Evolutionary conservation across 306 rosid species (phyloP).

Genomic region (Luffa aegyptiaca): DNA sequence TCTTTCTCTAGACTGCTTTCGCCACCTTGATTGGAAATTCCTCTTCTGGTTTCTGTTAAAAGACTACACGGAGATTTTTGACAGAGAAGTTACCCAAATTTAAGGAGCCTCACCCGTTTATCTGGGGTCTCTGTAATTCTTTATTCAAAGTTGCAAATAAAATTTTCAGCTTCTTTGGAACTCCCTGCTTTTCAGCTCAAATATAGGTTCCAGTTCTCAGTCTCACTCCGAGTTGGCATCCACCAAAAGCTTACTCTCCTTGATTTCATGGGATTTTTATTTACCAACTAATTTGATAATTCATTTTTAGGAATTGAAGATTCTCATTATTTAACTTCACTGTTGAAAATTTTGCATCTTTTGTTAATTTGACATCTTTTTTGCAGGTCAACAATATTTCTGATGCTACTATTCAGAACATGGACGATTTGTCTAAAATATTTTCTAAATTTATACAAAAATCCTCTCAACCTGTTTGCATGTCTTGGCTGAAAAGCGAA

Average conservation of each 20-base stretch:
- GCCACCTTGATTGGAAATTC: no score
- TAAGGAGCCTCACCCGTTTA: no score
- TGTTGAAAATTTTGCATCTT: background rate
- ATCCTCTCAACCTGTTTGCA: conserved; percentile 46
- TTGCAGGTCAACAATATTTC: conserved; percentile 57
- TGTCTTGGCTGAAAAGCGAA: conserved; percentile 71
- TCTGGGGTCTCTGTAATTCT: no score
- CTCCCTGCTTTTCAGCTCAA: background rate
- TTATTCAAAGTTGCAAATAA: no score
- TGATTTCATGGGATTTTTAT: background rate
- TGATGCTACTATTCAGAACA: conserved; percentile 23
- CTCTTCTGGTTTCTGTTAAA: no score
- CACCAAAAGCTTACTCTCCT: background rate
- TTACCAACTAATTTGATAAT: background rate
- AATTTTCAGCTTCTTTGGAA: background rate
- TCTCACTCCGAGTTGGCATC: background rate
- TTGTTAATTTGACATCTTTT: background rate
- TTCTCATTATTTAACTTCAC: background rate
- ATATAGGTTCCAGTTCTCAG: background rate
- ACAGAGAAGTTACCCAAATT: no score
- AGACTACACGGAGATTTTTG: no score
- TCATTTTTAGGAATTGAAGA: background rate
- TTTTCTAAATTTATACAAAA: conserved; percentile 52
- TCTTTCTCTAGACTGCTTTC: no score
- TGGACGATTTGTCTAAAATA: conserved; percentile 34